Percentiles rank a stretch among this genome's conserved stretches.
Conservation (phyloP, 768 basidiomycete species). For the Lanmaoa pseudosensibilis region DNA sequence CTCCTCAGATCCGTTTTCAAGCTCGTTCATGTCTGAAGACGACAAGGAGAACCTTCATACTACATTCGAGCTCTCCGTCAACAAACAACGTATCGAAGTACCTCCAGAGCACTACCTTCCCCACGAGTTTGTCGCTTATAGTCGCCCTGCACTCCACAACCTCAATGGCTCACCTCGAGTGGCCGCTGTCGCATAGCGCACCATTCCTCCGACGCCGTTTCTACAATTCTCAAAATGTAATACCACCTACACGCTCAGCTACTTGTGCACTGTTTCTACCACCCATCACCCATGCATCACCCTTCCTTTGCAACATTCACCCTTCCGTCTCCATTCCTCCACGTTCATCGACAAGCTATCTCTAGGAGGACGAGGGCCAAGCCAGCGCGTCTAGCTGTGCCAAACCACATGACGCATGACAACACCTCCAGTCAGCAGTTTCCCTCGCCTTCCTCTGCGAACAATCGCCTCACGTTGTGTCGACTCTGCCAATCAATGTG, state of each 20-base stretch:
- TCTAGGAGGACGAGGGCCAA: slow-evolving; percentile 28
- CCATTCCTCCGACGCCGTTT: slow-evolving; percentile 44
- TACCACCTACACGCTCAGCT: slow-evolving; percentile 60
- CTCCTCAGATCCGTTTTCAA: slow-evolving; percentile 48
- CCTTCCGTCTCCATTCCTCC: slow-evolving; percentile 42
- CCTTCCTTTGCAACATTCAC: slow-evolving; percentile 61
- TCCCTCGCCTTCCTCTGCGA: slow-evolving; percentile 10
- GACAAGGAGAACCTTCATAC: slow-evolving; percentile 82
- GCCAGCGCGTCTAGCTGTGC: slow-evolving; percentile 17
- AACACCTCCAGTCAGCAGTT: slow-evolving; percentile 7
- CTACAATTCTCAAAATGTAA: slow-evolving; percentile 75
- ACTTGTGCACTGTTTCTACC: slow-evolving; percentile 63
- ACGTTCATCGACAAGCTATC: slow-evolving; percentile 50
- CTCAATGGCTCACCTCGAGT: slow-evolving; percentile 63
- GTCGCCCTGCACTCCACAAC: slow-evolving; percentile 75
- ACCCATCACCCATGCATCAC: slow-evolving; percentile 66
- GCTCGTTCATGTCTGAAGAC: slow-evolving; percentile 60
- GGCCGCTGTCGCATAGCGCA: slow-evolving; percentile 56
- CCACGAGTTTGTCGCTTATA: slow-evolving; percentile 77
- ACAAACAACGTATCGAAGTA: slow-evolving; percentile 66
- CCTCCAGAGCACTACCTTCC: slow-evolving; percentile 77
- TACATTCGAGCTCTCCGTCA: slow-evolving; percentile 70
- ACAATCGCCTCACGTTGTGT: slow-evolving; percentile 15
- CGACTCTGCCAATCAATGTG: slow-evolving; percentile 29
- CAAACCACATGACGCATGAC: slow-evolving; percentile 21